Conservation (phyloP, 1,284 basidiomycete genomes). For the Melampsora abietis-canadensis region DNA sequence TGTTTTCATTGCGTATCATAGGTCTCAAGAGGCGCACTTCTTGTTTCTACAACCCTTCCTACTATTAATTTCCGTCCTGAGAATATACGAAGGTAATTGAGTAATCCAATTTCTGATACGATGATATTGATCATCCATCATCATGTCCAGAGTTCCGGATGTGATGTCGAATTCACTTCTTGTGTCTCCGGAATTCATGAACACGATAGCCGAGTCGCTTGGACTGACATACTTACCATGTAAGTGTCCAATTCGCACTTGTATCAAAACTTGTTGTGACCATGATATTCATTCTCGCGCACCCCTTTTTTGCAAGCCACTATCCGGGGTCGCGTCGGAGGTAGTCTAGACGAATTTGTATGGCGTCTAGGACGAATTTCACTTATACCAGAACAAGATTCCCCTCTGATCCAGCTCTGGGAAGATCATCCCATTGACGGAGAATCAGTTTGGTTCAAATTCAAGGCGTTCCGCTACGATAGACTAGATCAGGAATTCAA, state of each 20-base stretch:
- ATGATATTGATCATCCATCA: neutral
- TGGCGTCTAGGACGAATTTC: conserved; percentile 13
- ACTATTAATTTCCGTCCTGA: conserved; percentile 15
- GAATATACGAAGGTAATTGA: conserved; percentile 19
- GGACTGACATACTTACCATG: conserved; percentile 23
- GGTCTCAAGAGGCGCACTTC: conserved; percentile 5
- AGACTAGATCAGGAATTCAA: neutral
- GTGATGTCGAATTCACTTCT: conserved; percentile 17
- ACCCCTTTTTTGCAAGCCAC: conserved; percentile 2
- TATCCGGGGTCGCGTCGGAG: conserved; percentile 13
- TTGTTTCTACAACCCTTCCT: conserved; percentile 11
- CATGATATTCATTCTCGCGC: neutral
- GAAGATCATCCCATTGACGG: conserved; percentile 5
- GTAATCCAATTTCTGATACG: too few relatives aligned
- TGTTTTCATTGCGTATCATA: conserved; percentile 1
- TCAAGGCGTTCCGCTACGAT: conserved; percentile 10
- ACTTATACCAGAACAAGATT: neutral
- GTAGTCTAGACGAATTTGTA: neutral
- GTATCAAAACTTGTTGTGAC: neutral
- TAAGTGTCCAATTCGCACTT: neutral
- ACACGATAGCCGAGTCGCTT: conserved; percentile 14
- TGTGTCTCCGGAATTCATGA: conserved; percentile 5
- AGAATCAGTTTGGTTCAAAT: conserved; percentile 11
- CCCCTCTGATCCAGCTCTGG: conserved; percentile 14
- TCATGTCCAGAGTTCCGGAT: conserved; percentile 25